A percentile compares a stretch with the other conserved stretches of the same genome.
Conservation (phyloP, 164 flowering plant species). For the Houttuynia cordata region DNA sequence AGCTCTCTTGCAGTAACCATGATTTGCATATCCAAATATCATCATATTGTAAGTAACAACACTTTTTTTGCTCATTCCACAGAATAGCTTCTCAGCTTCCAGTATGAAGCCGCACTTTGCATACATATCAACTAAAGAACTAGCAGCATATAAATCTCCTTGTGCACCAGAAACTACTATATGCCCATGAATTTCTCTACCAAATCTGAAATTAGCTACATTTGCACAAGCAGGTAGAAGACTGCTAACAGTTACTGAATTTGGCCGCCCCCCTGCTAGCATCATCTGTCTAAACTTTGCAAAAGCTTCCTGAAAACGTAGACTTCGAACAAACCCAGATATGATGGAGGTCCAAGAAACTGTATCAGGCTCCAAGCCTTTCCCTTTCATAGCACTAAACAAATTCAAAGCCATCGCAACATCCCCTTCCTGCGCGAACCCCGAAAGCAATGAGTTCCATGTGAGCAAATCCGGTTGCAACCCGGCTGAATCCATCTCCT, state of each 20-base stretch:
- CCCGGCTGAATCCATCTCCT: conserved; percentile 28
- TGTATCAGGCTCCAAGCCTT: conserved; percentile 45
- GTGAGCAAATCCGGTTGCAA: conserved; percentile 56
- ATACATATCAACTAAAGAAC: conserved; percentile 80
- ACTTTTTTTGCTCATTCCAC: conserved; percentile 29
- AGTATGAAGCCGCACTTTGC: conserved; percentile 65
- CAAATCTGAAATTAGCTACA: conserved; percentile 26
- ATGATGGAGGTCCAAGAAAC: conserved; percentile 78
- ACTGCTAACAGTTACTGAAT: conserved; percentile 42
- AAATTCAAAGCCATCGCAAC: conserved; percentile 23
- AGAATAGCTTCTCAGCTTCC: conserved; percentile 48
- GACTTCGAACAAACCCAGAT: conserved; percentile 63
- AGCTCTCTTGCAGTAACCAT: conserved; percentile 56
- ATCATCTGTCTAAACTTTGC: conserved; percentile 45
- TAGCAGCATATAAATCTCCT: conserved; percentile 48
- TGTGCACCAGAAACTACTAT: conserved; percentile 43
- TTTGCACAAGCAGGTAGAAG: conserved; percentile 48
- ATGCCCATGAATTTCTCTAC: conserved; percentile 55
- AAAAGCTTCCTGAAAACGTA: conserved; percentile 33
- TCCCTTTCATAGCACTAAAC: conserved; percentile 21
- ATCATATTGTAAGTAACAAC: conserved; percentile 74
- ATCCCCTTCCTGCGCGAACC: conserved; percentile 46
- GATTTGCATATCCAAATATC: conserved; percentile 75
- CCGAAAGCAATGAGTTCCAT: conserved; percentile 69
- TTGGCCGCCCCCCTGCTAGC: conserved; percentile 30